Conservation (phyloP, 805 yeast species). For the Candida corydali region DNA sequence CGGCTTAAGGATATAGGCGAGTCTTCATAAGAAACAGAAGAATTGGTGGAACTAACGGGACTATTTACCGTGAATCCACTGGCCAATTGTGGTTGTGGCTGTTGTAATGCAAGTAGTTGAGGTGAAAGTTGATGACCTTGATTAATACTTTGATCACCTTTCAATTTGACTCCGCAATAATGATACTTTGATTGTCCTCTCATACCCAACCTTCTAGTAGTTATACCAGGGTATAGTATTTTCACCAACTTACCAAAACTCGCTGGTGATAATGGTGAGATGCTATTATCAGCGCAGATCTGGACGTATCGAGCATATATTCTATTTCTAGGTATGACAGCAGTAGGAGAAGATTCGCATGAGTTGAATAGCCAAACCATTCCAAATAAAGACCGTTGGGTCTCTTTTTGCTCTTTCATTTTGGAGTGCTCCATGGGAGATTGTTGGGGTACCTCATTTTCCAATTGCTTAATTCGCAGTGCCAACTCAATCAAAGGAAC, state of each 20-base stretch:
- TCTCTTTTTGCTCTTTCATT: slow-evolving; percentile 35
- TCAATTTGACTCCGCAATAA: slow-evolving; percentile 67
- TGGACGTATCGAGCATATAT: slow-evolving; percentile 40
- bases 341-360: slow-evolving; percentile 47
- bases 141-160: slow-evolving; percentile 22
- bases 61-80: slow-evolving; percentile 8
- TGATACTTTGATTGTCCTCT: slow-evolving; percentile 82
- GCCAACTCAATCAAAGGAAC: slow-evolving; percentile 44
- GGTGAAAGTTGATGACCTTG: slow-evolving; percentile 12
- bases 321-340: slow-evolving; percentile 40
- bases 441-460: slow-evolving; percentile 16
- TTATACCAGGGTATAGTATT: slow-evolving; percentile 58
- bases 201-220: slow-evolving; percentile 76
- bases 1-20: slow-evolving; percentile 10
- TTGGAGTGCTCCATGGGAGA: slow-evolving; percentile 1
- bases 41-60: slow-evolving; percentile 12
- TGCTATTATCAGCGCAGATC: slow-evolving; percentile 32
- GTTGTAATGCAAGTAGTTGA: slow-evolving; percentile 6
- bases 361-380: slow-evolving; percentile 73
- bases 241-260: slow-evolving; percentile 73
- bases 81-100: slow-evolving; percentile 6
- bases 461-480: slow-evolving; percentile 39
- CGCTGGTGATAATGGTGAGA: slow-evolving; percentile 70
- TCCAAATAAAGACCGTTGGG: slow-evolving; percentile 74
- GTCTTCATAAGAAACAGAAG: slow-evolving; percentile 12